Base-by-base conservation (phyloP, 495 filamentous ascomycete genomes). In the Aspergillus homomorphus region DNA sequence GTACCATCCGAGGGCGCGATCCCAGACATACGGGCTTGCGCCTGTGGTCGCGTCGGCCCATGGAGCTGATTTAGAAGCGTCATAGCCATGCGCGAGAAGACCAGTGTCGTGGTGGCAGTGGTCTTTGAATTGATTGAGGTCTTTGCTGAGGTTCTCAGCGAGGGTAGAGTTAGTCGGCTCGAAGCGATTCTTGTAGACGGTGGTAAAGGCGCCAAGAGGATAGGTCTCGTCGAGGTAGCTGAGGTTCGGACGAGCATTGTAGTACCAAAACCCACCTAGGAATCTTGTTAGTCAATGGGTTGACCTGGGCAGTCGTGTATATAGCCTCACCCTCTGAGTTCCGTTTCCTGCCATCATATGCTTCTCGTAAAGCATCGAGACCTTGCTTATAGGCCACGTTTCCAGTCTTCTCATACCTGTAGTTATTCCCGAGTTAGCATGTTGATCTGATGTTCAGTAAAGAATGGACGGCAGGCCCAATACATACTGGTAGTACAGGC, bases 201-300 rank as follows among this genome's bases (percentile, higher is more conserved):
- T 71, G 23, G 73, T 77, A 61, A 84, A 85, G 3, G 80, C 77
- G 2, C 73, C 63, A 4, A 79, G 73, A 66, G 81, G 81, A 70
- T 76, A 84, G 42, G 82, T 74, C 2, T 81, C 82, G 53, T 84
- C 82, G 0, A 84, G 71, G 73, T 81, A 85, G 77, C 82, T 82
- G 65, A 82, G 82, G 42, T 85, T 69, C 0, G 77, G 77, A 46
- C 83, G 84, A 1, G 66, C 73, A 9, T 51, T 30, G 10, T 74
- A 76, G 45, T 82, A 82, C 82, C 82, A 84, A 55, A 79, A 78
- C 1, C 81, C 82, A n/a, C 78, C 69, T 62, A 61, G 58, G 8
- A n/a, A 12, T 19, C 15, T 26, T 41, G 23, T 63, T n/a, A 63
- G 44, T 12, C 6, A 45, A 19, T 20, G 19, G 33, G n/a, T 38